phyloP scores from a whole-genome alignment of 176 grass and related monocot species.

The Cenchrus americanus region DNA sequence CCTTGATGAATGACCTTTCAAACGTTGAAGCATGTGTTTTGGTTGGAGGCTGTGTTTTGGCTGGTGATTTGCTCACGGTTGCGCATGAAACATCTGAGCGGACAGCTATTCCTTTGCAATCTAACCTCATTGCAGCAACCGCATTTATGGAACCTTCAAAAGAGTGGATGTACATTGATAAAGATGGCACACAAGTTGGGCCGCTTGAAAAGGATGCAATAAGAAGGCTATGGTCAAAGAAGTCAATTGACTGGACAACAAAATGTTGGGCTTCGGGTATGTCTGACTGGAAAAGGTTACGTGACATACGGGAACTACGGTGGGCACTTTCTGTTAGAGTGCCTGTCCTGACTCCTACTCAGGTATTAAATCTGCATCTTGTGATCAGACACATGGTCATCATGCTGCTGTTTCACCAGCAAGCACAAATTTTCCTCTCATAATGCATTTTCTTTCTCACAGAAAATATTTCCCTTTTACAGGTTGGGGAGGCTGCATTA shows the following conservation, averaged over 20 bases:
- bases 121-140: constrained; percentile 87
- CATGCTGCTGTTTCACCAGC: not conserved
- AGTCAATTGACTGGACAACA: constrained; percentile 90
- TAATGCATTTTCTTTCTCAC: constrained; percentile 2
- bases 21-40: constrained; percentile 96
- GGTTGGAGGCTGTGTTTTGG: constrained; percentile 92
- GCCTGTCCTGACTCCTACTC: constrained; percentile 87
- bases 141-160: constrained; percentile 97
- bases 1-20: constrained; percentile 89
- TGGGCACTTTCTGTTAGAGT: constrained; percentile 85
- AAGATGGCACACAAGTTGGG: constrained; percentile 79
- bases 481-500: constrained; percentile 88
- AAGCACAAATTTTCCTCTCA: not conserved
- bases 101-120: constrained; percentile 96
- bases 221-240: constrained; percentile 92
- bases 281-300: constrained; percentile 93
- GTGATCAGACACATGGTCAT: constrained; percentile 6
- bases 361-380: constrained; percentile 60
- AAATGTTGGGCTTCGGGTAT: constrained; percentile 96
- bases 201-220: constrained; percentile 97
- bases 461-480: constrained; percentile 40
- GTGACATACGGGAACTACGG: constrained; percentile 93
- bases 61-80: constrained; percentile 87
- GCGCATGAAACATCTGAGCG: constrained; percentile 93
- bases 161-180: constrained; percentile 99